Evolutionary conservation across 2,329 filamentous ascomycete species (phyloP), one percentile per base, ranked within the genome.

Genomic region (Pseudocercospora musae): DNA sequence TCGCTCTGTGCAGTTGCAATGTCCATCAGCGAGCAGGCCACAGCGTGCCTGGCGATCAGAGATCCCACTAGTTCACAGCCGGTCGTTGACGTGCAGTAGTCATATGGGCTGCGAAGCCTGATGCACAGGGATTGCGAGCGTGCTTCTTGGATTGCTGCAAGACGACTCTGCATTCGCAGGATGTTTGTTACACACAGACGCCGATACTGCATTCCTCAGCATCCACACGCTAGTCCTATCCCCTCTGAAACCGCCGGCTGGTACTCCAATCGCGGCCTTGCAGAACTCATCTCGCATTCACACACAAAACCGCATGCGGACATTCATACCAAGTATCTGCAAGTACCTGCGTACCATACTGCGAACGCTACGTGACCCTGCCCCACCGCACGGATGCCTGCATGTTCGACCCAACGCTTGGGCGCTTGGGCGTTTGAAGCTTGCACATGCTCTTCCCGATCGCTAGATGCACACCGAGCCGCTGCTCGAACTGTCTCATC

Each of bases 301-400:
- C 50, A 62, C 60, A 54, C 58, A 55, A 31, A 57, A 52, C 62
- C 63, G 60, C 50, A 69, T 65, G 60, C 65, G 62, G 62, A 54
- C 52, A 29, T 40, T 54, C 27, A 37, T 40, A 18, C 27, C 42
- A 58, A 57, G 61, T 62, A 63, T 60, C 61, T 60, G 66, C 60
- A 63, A 56, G 70, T 68, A 72, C 70, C 70, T 72, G 70, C 70
- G 63, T 64, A 68, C 63, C 65, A 66, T 70, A 8, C 68, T 72
- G 71, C 70, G 70, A 72, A 73, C 70, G 71, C 66, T 68, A 70
- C 71, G 70, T 72, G 71, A 72, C 65, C 64, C 62, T 57, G 49
- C 59, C 62, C 58, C 63, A 69, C 64, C 67, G 67, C 67, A 59
- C 72, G 72, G 70, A 60, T 66, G 64, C 60, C 67, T 72, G 72